Evolutionary conservation across 352 stramenopile species (phyloP), one percentile per base, ranked within the genome.

Genomic region (Blastocystis hominis): DNA sequence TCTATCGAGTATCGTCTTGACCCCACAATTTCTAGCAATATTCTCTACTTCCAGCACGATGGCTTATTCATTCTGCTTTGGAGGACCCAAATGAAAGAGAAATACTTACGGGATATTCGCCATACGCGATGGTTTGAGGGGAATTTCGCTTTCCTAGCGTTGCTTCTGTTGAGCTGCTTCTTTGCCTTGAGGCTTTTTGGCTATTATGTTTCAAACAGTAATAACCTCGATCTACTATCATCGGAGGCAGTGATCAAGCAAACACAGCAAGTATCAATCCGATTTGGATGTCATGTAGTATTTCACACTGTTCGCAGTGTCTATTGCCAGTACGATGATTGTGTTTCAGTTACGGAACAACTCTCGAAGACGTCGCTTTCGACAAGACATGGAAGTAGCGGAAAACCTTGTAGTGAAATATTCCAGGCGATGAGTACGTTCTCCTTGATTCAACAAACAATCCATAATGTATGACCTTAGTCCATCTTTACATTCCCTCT

Each of bases 261-360:
- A 59, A 59, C 13, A n/a, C 24, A 61, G 30, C 15, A 62, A n/a
- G 70, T 80, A 59, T 59, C 42, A 15, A 50, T 0, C 15, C 40
- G 36, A n/a, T 44, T 46, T 50, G 0, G 7, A 7, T 62, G 24
- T 30, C 15, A 2, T 13, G n/a, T 80, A 80, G 70, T 30, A 61
- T 4, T 80, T 80, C 30, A 42, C 70, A 44, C 55, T 42, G 3
- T 80, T 80, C 40, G 55, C 63, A n/a, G 53, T 63, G 3, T 80
- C 70, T 5, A 30, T 80, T 24, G 20, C 40, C 36, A 64, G n/a
- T 24, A 20, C 36, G 6, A 10, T 64, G 46, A 61, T 62, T 46
- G 46, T 80, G 24, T 80, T 80, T 64, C 46, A 36, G 30, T 36
- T 7, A n/a, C 59, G 59, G 20, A 68, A 68, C 30, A 40, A 24